Evolutionary conservation across 176 grass and related monocot species (phyloP), one percentile per base, ranked within the genome.

Genomic region (Juncus inflexus): DNA sequence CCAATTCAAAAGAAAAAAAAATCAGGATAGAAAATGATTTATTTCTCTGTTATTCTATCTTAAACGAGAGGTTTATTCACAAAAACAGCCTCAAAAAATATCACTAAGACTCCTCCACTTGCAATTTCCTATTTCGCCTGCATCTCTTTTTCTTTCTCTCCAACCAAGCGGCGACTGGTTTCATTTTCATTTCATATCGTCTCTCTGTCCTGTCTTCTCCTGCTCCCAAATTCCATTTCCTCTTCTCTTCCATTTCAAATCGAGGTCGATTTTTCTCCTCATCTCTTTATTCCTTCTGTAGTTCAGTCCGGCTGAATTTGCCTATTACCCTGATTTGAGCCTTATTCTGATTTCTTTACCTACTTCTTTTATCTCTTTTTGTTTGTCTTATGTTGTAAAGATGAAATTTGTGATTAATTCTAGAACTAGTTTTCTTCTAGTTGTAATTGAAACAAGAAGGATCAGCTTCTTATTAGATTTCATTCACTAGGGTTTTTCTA

Each of bases 121-220:
- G 36, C 66, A 40, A 69, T 71, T 42, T 59, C 39, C 36, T 70
- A 70, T 58, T 58, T 71, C 42, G 67, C 12, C 42, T 14, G 13
- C 6, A 36, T 58, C 15, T 71, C 35, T 15, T 49, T 50, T 4
- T 52, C 15, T 71, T 7, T 15, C 43, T 50, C 7, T 52, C 9
- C 61, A 37, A 70, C 72, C 39, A 55, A 60, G 73, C 53, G 58
- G 41, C 67, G 67, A 63, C 80, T 76, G 71, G 19, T 66, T 71
- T 70, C 19, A 15, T 7, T 0, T 65, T 76, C 70, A 15, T 66
- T 71, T 70, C 19, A 15, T 7, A 0, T 65, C 47, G 63, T 56
- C 16, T 50, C 40, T 49, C 73, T 38, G 13, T 55, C 62, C 85
- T 38, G 13, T 55, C 62, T 81, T 43, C 63, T 12, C 76, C 35